phyloP scores from a whole-genome alignment of 768 basidiomycete genomes.

The Fibroporia radiculosa region DNA sequence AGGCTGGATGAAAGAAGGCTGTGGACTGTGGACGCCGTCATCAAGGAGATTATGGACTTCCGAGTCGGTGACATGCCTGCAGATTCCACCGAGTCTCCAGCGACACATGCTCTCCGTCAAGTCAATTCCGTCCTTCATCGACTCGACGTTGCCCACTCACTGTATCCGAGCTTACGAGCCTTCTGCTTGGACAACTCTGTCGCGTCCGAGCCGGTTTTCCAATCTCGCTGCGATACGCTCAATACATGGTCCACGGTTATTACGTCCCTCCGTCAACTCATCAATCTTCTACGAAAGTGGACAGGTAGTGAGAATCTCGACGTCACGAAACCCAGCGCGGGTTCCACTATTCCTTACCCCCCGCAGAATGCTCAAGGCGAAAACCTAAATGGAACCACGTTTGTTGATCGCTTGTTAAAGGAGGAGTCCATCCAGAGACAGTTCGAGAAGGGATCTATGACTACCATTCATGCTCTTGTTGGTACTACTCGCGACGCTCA shows the following conservation, averaged over 20 bases:
- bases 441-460: slow-evolving; percentile 85
- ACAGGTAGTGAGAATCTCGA: slow-evolving; percentile 90
- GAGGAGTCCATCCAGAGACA: slow-evolving; percentile 94
- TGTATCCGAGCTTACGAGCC: slow-evolving; percentile 80
- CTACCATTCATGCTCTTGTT: slow-evolving; percentile 81
- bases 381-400: slow-evolving; percentile 66
- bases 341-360: slow-evolving; percentile 32
- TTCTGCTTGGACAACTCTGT: slow-evolving; percentile 72
- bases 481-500: slow-evolving; percentile 82
- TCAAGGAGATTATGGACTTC: slow-evolving; percentile 80
- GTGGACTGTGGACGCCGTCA: slow-evolving; percentile 71
- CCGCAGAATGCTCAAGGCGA: slow-evolving; percentile 24
- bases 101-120: slow-evolving; percentile 45
- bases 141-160: slow-evolving; percentile 74
- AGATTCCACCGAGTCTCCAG: slow-evolving; percentile 28
- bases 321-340: slow-evolving; percentile 73
- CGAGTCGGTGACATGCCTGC: slow-evolving; percentile 40
- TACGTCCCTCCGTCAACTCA: slow-evolving; percentile 74
- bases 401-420: slow-evolving; percentile 89
- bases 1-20: slow-evolving; percentile 78
- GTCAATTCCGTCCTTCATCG: slow-evolving; percentile 62
- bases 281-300: slow-evolving; percentile 80
- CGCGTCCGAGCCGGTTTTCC: slow-evolving; percentile 60
- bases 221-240: slow-evolving; percentile 80
- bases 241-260: slow-evolving; percentile 91